These are phyloP conservation scores for Leptographium lundbergii DNA, from an alignment of 2,329 filamentous ascomycete genomes.

Conservation along the genomic window DNA sequence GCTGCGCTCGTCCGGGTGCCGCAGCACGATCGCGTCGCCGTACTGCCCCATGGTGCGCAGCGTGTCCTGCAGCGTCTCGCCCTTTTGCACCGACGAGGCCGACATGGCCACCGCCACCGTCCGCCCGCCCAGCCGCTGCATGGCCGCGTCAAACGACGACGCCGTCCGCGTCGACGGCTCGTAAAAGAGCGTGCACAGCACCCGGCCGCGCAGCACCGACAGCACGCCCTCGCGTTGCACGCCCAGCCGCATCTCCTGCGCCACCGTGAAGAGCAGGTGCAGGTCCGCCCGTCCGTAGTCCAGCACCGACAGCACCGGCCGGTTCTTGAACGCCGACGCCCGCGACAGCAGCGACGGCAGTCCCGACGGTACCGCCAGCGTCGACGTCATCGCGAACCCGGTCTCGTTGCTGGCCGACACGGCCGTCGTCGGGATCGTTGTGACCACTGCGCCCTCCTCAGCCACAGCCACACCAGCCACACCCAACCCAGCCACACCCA, in stretches of 20 bases:
- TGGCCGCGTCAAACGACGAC: conserved; percentile 90
- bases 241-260: conserved; percentile 92
- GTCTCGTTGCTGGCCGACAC: too few relatives aligned
- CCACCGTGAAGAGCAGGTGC: conserved; percentile 88
- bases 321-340: conserved; percentile 72
- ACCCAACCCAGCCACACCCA: background rate
- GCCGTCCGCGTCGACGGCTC: conserved; percentile 95
- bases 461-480: background rate
- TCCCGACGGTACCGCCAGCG: conserved; percentile 6
- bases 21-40: conserved; percentile 87
- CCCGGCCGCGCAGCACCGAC: conserved; percentile 70
- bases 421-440: too few relatives aligned
- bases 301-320: conserved; percentile 83
- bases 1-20: conserved; percentile 74
- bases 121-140: conserved; percentile 91
- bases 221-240: conserved; percentile 87
- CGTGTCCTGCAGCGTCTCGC: conserved; percentile 85
- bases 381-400: too few relatives aligned
- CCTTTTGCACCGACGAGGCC: conserved; percentile 84
- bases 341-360: conserved; percentile 62
- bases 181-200: conserved; percentile 91
- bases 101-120: conserved; percentile 72
- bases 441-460: too few relatives aligned
- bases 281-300: conserved; percentile 81
- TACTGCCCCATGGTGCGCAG: conserved; percentile 91